Base-by-base conservation (phyloP, 768 basidiomycete genomes). In the Hirschioporus abietinus region DNA sequence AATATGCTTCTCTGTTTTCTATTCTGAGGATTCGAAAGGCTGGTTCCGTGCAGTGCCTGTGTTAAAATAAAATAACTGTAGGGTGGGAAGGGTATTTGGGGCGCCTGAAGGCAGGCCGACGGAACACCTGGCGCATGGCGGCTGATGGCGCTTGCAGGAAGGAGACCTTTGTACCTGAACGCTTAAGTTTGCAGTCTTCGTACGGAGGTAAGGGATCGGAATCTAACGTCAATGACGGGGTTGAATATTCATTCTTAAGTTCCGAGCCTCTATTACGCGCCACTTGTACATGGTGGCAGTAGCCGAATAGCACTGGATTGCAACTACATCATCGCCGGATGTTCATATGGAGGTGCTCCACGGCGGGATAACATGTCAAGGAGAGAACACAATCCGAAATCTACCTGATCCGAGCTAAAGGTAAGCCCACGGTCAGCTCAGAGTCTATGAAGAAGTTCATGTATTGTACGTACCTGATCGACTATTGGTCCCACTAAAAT, bases 401-500 rank as follows among this genome's bases (percentile, higher is more conserved):
- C 15, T 3, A 20, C 42, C 42, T 52, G 42, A 1, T 52, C 42
- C 42, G 42, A 20, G 12, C 1, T 52, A 3, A 15, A 52, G 42
- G 42, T 52, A 52, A 5, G 15, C 42, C 42, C 42, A 52, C 42
- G 42, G 42, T 52, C 42, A 52, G 42, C 42, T 15, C 12, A 20
- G 42, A 36, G 20, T 52, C 2, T 20, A 20, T 52, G 42, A 20
- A 15, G 42, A 20, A 52, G 20, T 3, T 52, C 42, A 15, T 8
- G 30, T 8, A 30, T 12, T 52, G 42, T 52, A 52, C 42, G 42
- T 52, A 52, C 42, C 42, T 52, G 42, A 52, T 52, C 42, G 42
- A 52, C 42, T 52, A 52, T 52, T 52, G 42, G 42, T 52, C 42
- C 42, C 42, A 52, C 42, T 52, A 52, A 52, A 52, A 52, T 52